These are phyloP conservation scores for Polymyxa betae DNA, from an alignment of 208 protist genomes.

Conservation along the genomic window DNA sequence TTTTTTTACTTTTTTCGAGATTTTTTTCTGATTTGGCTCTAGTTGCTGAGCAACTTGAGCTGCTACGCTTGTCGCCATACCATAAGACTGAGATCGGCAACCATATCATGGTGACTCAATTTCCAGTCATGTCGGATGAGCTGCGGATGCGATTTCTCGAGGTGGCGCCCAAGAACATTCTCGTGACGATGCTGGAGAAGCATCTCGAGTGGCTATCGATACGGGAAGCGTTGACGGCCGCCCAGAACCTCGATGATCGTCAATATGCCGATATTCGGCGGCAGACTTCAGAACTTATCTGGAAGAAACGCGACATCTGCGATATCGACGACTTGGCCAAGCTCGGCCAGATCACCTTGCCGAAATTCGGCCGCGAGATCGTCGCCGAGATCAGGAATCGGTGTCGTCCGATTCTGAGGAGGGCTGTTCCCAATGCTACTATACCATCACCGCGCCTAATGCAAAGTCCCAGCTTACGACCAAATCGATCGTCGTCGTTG, in stretches of 20 bases:
- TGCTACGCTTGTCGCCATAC: neutral
- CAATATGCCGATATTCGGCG: neutral
- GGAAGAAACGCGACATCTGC: neutral
- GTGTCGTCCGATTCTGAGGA: neutral
- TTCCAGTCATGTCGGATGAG: neutral
- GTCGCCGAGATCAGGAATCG: neutral
- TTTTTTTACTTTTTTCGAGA: no score
- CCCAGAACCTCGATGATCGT: neutral
- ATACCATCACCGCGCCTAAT: neutral
- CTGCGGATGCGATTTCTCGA: neutral
- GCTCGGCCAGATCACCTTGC: neutral
- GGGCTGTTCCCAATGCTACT: neutral
- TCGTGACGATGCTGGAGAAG: neutral
- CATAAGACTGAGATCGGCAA: neutral
- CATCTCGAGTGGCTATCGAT: neutral
- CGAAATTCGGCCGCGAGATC: neutral
- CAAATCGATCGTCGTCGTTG: neutral
- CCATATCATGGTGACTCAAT: neutral
- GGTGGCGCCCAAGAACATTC: slow-evolving; percentile 4
- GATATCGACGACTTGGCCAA: neutral
- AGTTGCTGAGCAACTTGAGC: neutral
- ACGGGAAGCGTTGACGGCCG: neutral
- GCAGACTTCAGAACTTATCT: neutral
- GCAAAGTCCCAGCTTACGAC: no score
- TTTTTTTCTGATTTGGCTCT: no score